These are phyloP conservation scores for Aureobasidium zeae DNA, from an alignment of 2,329 filamentous ascomycete species.

Conservation along the genomic window DNA sequence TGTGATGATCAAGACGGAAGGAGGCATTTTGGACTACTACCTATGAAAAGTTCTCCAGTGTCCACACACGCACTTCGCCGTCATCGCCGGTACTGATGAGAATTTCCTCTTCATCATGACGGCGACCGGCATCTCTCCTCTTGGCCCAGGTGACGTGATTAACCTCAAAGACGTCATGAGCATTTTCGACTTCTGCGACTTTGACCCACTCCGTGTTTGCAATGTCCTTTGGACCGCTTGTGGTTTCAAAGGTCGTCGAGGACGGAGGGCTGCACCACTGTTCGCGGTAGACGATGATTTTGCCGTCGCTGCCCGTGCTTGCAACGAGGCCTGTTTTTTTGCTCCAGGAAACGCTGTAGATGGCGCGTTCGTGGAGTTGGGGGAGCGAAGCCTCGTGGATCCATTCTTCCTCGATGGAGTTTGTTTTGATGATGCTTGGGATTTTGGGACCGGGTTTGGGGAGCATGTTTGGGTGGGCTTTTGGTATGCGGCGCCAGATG, in stretches of 20 bases:
- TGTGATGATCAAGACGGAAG: no score
- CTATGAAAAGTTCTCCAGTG: constrained; percentile 34
- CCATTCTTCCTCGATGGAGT: constrained; percentile 72
- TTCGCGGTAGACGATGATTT: constrained; percentile 71
- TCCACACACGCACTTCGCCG: constrained; percentile 78
- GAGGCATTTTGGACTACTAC: no score
- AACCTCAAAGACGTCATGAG: constrained; percentile 86
- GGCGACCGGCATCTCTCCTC: constrained; percentile 58
- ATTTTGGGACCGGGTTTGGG: constrained; percentile 47
- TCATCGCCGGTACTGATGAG: constrained; percentile 88
- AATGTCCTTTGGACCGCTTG: constrained; percentile 20
- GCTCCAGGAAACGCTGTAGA: constrained; percentile 85
- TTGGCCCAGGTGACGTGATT: constrained; percentile 87
- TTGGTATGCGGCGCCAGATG: constrained; percentile 62
- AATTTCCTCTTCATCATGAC: constrained; percentile 64
- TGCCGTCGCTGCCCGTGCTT: constrained; percentile 82
- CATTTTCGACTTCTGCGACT: constrained; percentile 58
- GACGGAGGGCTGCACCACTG: constrained; percentile 29
- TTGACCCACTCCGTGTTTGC: constrained; percentile 57
- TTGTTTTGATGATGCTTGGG: constrained; percentile 79
- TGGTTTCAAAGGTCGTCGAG: constrained; percentile 22
- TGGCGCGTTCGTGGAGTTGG: constrained; percentile 62
- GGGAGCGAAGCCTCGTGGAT: constrained; percentile 67
- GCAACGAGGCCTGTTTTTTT: constrained; percentile 64
- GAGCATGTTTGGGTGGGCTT: constrained; percentile 39